These are phyloP conservation scores for Piper betle DNA, from an alignment of 164 flowering plant species.

Conservation along the genomic window DNA sequence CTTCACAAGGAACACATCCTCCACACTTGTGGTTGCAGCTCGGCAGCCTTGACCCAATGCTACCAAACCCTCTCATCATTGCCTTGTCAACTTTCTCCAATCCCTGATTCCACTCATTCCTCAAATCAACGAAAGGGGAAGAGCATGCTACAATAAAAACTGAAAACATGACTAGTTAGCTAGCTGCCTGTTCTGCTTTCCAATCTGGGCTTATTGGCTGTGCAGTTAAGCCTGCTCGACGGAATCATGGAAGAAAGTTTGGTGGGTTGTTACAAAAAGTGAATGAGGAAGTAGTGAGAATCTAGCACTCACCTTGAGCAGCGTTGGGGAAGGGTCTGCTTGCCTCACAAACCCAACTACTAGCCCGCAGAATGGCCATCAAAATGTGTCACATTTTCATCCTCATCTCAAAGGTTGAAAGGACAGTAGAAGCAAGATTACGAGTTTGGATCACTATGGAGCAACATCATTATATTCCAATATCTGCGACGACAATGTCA, in stretches of 20 bases:
- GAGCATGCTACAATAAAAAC: not conserved
- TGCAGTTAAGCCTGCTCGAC: not conserved
- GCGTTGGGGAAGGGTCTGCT: not conserved
- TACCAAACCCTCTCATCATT: not conserved
- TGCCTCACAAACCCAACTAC: not conserved
- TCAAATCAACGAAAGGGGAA: not conserved
- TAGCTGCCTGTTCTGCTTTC: not conserved
- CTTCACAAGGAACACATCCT: slow-evolving; percentile 39
- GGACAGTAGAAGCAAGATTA: not conserved
- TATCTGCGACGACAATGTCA: not conserved
- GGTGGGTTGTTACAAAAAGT: not conserved
- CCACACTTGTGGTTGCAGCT: slow-evolving; percentile 37
- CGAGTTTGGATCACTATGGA: slow-evolving; percentile 5
- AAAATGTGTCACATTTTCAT: not conserved
- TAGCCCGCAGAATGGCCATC: not conserved
- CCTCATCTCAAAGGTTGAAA: slow-evolving; percentile 1
- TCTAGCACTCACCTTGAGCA: not conserved
- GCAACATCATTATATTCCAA: not conserved
- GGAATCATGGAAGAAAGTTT: not conserved
- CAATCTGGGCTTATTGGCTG: not conserved
- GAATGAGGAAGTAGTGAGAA: not conserved
- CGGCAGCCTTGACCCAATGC: slow-evolving; percentile 26
- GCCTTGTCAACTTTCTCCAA: not conserved
- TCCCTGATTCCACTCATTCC: not conserved
- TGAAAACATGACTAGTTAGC: not conserved